Evolutionary conservation across 768 basidiomycete species (phyloP), one percentile per base, ranked within the genome.

Genomic region (Glaciozyma martinii): DNA sequence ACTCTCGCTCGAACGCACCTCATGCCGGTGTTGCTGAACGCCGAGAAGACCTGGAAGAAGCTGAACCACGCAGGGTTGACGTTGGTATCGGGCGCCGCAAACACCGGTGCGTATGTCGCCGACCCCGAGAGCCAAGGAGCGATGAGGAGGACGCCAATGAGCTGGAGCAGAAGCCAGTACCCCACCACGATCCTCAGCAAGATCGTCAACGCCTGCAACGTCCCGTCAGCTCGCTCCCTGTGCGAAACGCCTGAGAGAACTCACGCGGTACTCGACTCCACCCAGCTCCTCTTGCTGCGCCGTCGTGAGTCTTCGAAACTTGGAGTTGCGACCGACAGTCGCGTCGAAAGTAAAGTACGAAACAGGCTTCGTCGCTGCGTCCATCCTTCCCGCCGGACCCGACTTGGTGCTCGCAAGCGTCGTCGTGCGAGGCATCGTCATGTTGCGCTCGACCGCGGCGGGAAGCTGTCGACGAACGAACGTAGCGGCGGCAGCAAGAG

Each of bases 251-350:
- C 2, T 21, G 12, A 25, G 15, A 12, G 33, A 1, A 63, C 61
- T 19, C 27, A 72, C 70, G 15, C 91, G 82, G 74, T 89, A 98
- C 75, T 99, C 94, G 10, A 95, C 87, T 25, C 94, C 93, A 6
- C 92, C 92, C 7, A 98, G 78, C 75, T 95, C 90, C 70, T 94
- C 91, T 71, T 89, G 78, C 73, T 97, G 88, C 55, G 91, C 89
- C 25, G 82, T 80, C 0, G 85, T 88, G 60, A 94, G 77, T 27
- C 74, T 68, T 76, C 78, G 74, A 67, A 81, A 81, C 56, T 56
- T 65, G 50, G 66, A 70, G 56, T 77, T 74, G 59, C 76, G 44
- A 0, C 73, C 73, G 16, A 75, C 75, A n/a, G 74, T 63, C 12
- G 90, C 88, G 53, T 89, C 84, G 74, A 95, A 97, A 2, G 85